phyloP scores from a whole-genome alignment of 2,329 filamentous ascomycete genomes.

The Colletotrichum cuscutae region DNA sequence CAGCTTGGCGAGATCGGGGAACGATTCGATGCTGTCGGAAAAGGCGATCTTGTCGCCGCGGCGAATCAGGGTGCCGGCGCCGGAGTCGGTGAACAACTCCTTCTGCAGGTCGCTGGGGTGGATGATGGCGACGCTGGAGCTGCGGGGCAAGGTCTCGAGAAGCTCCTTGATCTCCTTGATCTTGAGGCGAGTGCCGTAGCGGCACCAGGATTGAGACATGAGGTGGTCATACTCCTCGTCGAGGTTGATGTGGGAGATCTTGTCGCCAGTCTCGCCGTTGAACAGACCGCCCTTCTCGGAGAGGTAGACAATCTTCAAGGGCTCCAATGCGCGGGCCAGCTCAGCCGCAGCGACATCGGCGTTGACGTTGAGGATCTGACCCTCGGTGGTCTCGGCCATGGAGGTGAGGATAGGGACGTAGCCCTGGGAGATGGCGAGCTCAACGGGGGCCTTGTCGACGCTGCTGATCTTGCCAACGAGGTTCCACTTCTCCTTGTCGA shows the following conservation, averaged over 20 bases:
- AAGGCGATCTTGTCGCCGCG: slow-evolving; percentile 90
- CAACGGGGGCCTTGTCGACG: slow-evolving; percentile 90
- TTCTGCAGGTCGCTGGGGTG: slow-evolving; percentile 96
- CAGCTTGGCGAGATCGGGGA: slow-evolving; percentile 79
- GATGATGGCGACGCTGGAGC: slow-evolving; percentile 96
- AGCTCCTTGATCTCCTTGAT: slow-evolving; percentile 98
- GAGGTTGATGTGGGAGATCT: slow-evolving; percentile 96
- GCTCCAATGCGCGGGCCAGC: slow-evolving; percentile 87
- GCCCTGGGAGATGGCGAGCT: slow-evolving; percentile 89
- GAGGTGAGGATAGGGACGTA: slow-evolving; percentile 95
- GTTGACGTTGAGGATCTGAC: slow-evolving; percentile 96
- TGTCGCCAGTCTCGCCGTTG: slow-evolving; percentile 91
- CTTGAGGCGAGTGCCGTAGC: slow-evolving; percentile 94
- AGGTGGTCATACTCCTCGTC: slow-evolving; percentile 95
- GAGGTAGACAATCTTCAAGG: slow-evolving; percentile 97
- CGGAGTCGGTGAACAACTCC: slow-evolving; percentile 95
- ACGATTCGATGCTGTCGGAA: slow-evolving; percentile 76
- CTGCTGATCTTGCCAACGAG: slow-evolving; percentile 95
- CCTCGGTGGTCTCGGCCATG: slow-evolving; percentile 93
- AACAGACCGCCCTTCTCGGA: slow-evolving; percentile 97
- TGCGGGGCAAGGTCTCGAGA: slow-evolving; percentile 86
- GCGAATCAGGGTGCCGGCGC: slow-evolving; percentile 91
- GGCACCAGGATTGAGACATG: slow-evolving; percentile 95
- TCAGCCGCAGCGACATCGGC: slow-evolving; percentile 96
- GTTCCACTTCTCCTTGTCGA: slow-evolving; percentile 96